These are phyloP conservation scores for Gonium pectorale DNA, from an alignment of 139 green algal genomes.

Conservation along the genomic window DNA sequence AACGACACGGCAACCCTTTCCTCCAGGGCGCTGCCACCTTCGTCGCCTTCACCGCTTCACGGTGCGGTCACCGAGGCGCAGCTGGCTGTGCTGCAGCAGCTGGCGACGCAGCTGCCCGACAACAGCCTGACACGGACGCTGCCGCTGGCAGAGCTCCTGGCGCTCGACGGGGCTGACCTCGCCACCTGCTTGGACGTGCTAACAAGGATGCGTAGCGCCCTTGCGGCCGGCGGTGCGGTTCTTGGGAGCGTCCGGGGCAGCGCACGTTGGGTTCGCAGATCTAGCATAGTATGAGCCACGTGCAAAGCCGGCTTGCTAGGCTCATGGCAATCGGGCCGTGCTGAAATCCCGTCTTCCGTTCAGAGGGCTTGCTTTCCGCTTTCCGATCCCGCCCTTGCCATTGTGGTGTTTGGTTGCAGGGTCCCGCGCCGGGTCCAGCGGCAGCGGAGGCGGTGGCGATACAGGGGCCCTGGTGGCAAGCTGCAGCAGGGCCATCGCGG, in stretches of 20 bases:
- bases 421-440: background rate
- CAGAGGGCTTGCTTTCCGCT: no score
- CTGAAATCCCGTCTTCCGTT: no score
- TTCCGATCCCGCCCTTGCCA: no score
- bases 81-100: slow-evolving; percentile 43
- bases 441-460: background rate
- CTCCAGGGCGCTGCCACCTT: background rate
- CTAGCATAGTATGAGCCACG: no score
- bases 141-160: slow-evolving; percentile 38
- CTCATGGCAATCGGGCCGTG: no score
- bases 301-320: no score
- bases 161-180: background rate
- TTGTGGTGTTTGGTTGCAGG: background rate
- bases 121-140: background rate
- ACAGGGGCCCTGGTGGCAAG: background rate
- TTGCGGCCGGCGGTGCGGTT: slow-evolving; percentile 10
- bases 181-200: slow-evolving; percentile 31
- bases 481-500: slow-evolving; percentile 37
- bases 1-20: no score
- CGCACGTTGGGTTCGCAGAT: background rate
- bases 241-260: no score
- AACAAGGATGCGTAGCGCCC: background rate
- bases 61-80: slow-evolving; percentile 29
- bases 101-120: slow-evolving; percentile 17
- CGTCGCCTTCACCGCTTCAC: background rate